Evolutionary conservation across 2,329 filamentous ascomycete species (phyloP).

Genomic region (Neospermospora avenae): DNA sequence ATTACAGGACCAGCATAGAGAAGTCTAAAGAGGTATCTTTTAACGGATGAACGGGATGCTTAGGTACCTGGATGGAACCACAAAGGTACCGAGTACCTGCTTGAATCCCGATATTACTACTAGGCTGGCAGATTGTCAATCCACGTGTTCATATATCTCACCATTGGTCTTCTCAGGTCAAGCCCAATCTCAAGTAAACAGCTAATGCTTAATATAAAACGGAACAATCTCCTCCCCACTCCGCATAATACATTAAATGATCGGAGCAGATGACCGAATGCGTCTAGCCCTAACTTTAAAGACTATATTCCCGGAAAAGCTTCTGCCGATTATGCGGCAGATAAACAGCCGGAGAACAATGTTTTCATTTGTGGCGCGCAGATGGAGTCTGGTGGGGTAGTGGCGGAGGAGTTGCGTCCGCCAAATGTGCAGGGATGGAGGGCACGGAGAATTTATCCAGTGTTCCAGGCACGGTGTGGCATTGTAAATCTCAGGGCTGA

Average conservation of each 20-base stretch:
- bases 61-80: neutral
- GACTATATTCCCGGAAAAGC: neutral
- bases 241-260: conserved; percentile 5
- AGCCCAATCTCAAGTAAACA: conserved; percentile 1
- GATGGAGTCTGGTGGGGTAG: neutral
- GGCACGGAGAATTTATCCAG: neutral
- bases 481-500: neutral
- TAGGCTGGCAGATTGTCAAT: conserved; percentile 2
- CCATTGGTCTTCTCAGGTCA: neutral
- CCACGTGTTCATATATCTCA: neutral
- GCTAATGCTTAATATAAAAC: conserved; percentile 2
- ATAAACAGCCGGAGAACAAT: conserved; percentile 5
- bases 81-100: neutral
- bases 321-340: conserved; percentile 5
- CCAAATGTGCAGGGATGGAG: no score
- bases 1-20: conserved; percentile 32
- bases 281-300: neutral
- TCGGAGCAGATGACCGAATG: neutral
- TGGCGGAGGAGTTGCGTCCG: conserved; percentile 3
- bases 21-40: neutral
- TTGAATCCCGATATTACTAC: conserved; percentile 4
- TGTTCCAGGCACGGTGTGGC: neutral
- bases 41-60: neutral
- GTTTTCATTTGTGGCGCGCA: conserved; percentile 7
- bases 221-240: neutral